A percentile compares a stretch with the other conserved stretches of the same genome.
Evolutionary conservation across 139 green algal genomes (phyloP).

Genomic region (Chlorella sp.): DNA sequence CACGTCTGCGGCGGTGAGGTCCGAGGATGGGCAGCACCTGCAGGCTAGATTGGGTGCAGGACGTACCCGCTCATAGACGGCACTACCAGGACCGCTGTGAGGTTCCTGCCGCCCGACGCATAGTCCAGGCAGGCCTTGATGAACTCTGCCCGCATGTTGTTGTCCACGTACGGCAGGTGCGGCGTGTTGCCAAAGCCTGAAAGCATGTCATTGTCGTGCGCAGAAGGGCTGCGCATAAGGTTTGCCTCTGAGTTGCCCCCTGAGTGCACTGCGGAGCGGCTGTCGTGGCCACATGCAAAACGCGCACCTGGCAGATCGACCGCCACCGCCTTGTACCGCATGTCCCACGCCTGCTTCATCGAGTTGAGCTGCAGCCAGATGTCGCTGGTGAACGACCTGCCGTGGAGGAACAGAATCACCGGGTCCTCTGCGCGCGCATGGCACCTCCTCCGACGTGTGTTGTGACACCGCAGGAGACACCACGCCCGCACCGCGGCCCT

Average conservation of each 20-base stretch:
- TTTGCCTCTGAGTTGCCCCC: too few species aligned
- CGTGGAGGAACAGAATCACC: background rate
- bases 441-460: too few species aligned
- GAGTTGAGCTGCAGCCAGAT: background rate
- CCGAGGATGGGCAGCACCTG: too few species aligned
- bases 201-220: background rate
- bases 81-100: constrained; percentile 14
- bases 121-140: constrained; percentile 22
- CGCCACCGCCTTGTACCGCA: background rate
- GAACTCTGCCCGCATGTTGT: constrained; percentile 36
- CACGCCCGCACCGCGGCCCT: too few species aligned
- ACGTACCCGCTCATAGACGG: constrained; percentile 37
- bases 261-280: too few species aligned
- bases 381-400: background rate
- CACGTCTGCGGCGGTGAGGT: too few species aligned
- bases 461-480: too few species aligned
- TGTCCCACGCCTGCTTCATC: background rate
- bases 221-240: background rate
- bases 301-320: background rate
- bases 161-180: constrained; percentile 27
- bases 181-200: constrained; percentile 18
- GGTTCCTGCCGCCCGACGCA: constrained; percentile 5
- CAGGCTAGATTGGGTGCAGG: too few species aligned
- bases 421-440: background rate
- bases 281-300: too few species aligned